These are phyloP conservation scores for Colletotrichum sp. DNA, from an alignment of 2,329 filamentous ascomycete genomes.

Conservation along the genomic window DNA sequence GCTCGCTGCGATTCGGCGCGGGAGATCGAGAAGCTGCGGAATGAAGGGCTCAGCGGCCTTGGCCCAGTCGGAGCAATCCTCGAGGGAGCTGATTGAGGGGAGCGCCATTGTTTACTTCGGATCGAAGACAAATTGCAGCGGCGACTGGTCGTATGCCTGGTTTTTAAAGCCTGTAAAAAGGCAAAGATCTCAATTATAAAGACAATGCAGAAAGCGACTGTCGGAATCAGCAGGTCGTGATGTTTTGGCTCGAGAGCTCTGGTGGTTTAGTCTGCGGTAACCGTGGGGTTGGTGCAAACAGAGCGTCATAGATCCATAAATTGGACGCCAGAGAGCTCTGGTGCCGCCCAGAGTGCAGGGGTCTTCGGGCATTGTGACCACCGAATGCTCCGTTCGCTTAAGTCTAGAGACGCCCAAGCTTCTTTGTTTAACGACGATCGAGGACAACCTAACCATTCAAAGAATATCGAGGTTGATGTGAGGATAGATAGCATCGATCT, in stretches of 20 bases:
- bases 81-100: constrained; percentile 71
- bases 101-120: constrained; percentile 62
- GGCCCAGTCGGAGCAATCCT: constrained; percentile 78
- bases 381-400: neutral
- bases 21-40: constrained; percentile 72
- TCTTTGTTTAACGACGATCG: neutral
- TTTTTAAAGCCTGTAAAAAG: neutral
- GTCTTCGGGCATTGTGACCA: neutral
- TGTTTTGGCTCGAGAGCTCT: neutral
- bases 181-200: neutral
- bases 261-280: neutral
- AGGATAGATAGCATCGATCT: neutral
- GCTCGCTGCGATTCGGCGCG: constrained; percentile 66
- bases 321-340: neutral
- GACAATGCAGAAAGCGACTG: neutral
- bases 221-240: neutral
- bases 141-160: neutral
- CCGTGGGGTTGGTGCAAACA: neutral
- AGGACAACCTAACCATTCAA: neutral
- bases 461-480: neutral
- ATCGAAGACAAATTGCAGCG: neutral
- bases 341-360: neutral
- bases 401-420: neutral
- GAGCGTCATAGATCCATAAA: constrained; percentile 14
- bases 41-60: constrained; percentile 79